A percentile compares a stretch with the other conserved stretches of the same genome.
Conservation (phyloP, 805 yeast species). For the Candida coleopterorum region DNA sequence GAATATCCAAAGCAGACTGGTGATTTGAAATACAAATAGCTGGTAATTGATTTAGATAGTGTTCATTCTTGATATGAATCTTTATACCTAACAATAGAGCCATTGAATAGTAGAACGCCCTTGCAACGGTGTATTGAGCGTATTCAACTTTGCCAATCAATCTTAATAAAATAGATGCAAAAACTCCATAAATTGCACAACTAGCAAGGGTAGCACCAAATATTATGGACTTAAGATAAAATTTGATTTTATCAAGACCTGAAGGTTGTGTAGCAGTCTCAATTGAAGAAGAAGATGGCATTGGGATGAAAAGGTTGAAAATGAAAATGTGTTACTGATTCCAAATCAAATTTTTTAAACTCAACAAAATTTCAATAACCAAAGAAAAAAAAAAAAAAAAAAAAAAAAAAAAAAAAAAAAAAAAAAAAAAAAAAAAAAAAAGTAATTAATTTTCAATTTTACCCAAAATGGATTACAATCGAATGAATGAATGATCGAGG, state of each 20-base stretch:
- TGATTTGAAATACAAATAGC: slow-evolving; percentile 84
- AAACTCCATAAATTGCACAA: slow-evolving; percentile 71
- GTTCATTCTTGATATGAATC: slow-evolving; percentile 64
- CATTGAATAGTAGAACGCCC: slow-evolving; percentile 66
- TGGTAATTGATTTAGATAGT: slow-evolving; percentile 52
- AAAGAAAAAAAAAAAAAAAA: too few species aligned
- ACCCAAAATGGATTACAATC: too few species aligned
- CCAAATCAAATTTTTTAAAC: too few species aligned
- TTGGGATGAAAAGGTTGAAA: too few species aligned
- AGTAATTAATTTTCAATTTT: too few species aligned
- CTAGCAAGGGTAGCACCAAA: slow-evolving; percentile 51
- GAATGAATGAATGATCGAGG: too few species aligned
- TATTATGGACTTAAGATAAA: slow-evolving; percentile 50
- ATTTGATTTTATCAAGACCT: slow-evolving; percentile 27
- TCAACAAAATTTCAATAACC: slow-evolving; percentile 6
- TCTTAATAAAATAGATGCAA: slow-evolving; percentile 65
- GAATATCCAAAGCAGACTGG: slow-evolving; percentile 84
- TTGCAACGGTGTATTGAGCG: slow-evolving; percentile 86
- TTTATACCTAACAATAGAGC: slow-evolving; percentile 63
- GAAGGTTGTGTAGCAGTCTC: not conserved
- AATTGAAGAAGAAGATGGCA: not conserved
- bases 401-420: too few species aligned
- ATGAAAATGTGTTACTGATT: too few species aligned
- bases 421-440: too few species aligned
- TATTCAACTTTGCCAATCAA: slow-evolving; percentile 70